A percentile compares a stretch with the other conserved stretches of the same genome.
Evolutionary conservation across 192 early-diverging fungal species (phyloP).

Genomic region (Podila minutissima): DNA sequence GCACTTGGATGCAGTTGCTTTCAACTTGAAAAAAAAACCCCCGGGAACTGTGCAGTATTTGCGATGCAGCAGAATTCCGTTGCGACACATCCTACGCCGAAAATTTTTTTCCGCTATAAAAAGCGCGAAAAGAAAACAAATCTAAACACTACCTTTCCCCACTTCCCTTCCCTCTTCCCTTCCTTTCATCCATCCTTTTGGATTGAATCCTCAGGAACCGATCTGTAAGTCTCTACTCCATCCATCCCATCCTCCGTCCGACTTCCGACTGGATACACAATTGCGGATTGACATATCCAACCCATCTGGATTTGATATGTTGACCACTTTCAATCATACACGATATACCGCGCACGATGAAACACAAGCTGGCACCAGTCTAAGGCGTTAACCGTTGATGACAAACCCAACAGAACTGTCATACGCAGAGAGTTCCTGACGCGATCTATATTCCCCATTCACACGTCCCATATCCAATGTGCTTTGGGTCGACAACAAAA

Average conservation of each 20-base stretch:
- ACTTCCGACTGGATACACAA: too few relatives aligned
- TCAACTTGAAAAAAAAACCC: too few relatives aligned
- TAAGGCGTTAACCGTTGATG: slow-evolving; percentile 47
- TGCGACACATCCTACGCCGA: too few relatives aligned
- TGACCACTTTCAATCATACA: not conserved
- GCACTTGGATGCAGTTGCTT: too few relatives aligned
- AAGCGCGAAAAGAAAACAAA: slow-evolving; percentile 2
- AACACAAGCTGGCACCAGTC: slow-evolving; percentile 51
- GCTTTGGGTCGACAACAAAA: not conserved
- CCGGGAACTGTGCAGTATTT: too few relatives aligned
- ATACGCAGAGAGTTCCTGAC: slow-evolving; percentile 48
- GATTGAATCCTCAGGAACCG: too few relatives aligned
- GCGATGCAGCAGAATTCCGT: too few relatives aligned
- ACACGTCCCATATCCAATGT: not conserved
- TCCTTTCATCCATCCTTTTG: not conserved
- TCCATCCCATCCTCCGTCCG: too few relatives aligned
- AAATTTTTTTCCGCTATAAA: not conserved
- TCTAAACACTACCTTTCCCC: not conserved
- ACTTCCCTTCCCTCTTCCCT: not conserved
- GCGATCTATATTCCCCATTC: slow-evolving; percentile 11
- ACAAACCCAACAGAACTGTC: slow-evolving; percentile 36
- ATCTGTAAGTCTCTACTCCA: too few relatives aligned
- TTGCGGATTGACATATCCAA: too few relatives aligned
- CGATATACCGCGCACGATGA: slow-evolving; percentile 29
- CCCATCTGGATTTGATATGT: not conserved